Percentiles rank a stretch among this genome's conserved stretches.
Evolutionary conservation across 2,329 filamentous ascomycete genomes (phyloP).

Genomic region (Claviceps purpurea): DNA sequence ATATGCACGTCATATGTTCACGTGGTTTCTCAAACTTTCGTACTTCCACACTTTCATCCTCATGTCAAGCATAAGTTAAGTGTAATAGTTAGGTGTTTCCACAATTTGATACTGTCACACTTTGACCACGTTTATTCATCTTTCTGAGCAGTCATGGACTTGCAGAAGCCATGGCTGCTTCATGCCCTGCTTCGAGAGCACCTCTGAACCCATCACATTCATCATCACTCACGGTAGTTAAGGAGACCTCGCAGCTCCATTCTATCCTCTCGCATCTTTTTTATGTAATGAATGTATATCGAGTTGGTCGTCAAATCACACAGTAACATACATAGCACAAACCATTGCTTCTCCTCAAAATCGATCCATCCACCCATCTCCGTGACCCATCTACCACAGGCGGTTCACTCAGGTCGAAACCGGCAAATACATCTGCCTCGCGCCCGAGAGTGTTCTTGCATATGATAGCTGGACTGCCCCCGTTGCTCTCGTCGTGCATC

Average conservation of each 20-base stretch:
- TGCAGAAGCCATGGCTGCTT: too few species aligned
- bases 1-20: too few species aligned
- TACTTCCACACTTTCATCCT: too few species aligned
- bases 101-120: too few species aligned
- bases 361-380: background rate
- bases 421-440: background rate
- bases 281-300: constrained; percentile 1
- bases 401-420: background rate
- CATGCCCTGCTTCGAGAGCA: too few species aligned
- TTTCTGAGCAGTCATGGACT: too few species aligned
- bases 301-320: constrained; percentile 1
- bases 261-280: background rate
- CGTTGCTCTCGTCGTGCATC: background rate
- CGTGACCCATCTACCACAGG: background rate
- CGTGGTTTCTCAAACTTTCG: too few species aligned
- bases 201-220: background rate
- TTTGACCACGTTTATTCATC: too few species aligned
- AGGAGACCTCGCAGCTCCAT: background rate
- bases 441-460: background rate
- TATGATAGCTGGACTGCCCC: background rate
- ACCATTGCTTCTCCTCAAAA: background rate
- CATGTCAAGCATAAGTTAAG: too few species aligned
- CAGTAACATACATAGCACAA: background rate
- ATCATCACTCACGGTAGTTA: background rate
- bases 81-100: too few species aligned